Evolutionary conservation across 352 stramenopile genomes (phyloP), one percentile per base, ranked within the genome.

Genomic region (Globisporangium splendens): DNA sequence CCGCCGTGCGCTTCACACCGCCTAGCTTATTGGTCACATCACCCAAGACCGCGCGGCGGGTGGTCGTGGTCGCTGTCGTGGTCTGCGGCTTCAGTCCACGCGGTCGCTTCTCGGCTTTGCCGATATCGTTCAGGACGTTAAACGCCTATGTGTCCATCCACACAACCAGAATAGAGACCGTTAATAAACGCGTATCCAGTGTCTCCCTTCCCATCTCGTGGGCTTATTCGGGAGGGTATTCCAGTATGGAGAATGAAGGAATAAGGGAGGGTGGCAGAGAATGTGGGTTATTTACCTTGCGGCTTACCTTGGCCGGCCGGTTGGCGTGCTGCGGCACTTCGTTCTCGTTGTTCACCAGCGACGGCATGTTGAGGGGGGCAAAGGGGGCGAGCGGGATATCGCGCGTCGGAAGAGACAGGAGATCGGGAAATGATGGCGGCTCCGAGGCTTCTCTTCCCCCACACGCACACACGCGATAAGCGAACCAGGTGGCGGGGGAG

Each of bases 11-110:
- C 65, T 89, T 91, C 52, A 90, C 75, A 48, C 76, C 75, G 48
- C 76, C 84, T 20, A 90, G 76, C 50, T 84, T 81, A 69, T 93
- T 90, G 48, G 81, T 91, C 49, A 81, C 75, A 64, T 93, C 79
- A 7, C 80, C 72, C 7, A 91, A 67, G 18, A 66, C 80, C 6
- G 77, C 46, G 22, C 77, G 79, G 43, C 80, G 66, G 41, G 67
- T 60, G 2, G 56, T 47, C 43, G 55, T 67, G 1, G 64, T 62
- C 20, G 56, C 65, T 2, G 60, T 64, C 11, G 51, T 58, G 17
- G 47, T 60, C 50, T 86, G 63, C 12, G 72, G 55, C 56, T 88
- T 88, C 28, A 76, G 61, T 24, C 75, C 69, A 41, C 78, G 77
- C 54, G 66, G 76, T 20, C 77, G 79, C 69, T 89, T 89, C 54